These are phyloP conservation scores for Leonotis leonurus DNA, from an alignment of 257 asterid species.

Conservation along the genomic window DNA sequence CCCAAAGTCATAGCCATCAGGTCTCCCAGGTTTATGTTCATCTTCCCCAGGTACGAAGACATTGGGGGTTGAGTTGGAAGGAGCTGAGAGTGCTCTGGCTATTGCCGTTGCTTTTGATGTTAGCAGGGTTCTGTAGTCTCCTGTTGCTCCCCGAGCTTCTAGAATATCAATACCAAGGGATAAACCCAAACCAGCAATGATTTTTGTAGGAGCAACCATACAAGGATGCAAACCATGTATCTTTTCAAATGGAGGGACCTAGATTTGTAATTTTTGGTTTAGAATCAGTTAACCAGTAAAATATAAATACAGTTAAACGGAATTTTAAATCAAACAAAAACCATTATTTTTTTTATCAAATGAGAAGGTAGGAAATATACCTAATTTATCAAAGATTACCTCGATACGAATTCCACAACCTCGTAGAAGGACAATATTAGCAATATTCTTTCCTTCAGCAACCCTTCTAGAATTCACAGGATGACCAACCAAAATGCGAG, in stretches of 20 bases:
- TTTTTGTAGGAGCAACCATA: slow-evolving; percentile 98
- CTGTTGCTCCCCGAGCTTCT: slow-evolving; percentile 98
- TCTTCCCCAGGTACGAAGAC: slow-evolving; percentile 93
- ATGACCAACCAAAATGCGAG: slow-evolving; percentile 67
- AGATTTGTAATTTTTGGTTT: slow-evolving; percentile 8
- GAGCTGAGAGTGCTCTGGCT: slow-evolving; percentile 79
- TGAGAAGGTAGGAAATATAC: neutral
- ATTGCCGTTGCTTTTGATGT: slow-evolving; percentile 91
- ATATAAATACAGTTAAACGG: neutral
- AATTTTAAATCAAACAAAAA: neutral
- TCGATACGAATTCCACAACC: slow-evolving; percentile 98
- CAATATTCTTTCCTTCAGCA: slow-evolving; percentile 81
- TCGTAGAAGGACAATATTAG: slow-evolving; percentile 80
- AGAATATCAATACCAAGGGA: slow-evolving; percentile 93
- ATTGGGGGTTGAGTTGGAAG: slow-evolving; percentile 51
- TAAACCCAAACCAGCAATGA: slow-evolving; percentile 93
- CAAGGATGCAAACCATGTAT: slow-evolving; percentile 79
- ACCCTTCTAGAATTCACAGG: slow-evolving; percentile 69
- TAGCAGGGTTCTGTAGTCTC: slow-evolving; percentile 84
- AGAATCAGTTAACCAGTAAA: neutral
- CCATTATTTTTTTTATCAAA: neutral
- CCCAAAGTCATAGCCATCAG: slow-evolving; percentile 87
- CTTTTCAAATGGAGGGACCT: slow-evolving; percentile 82
- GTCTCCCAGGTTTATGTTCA: slow-evolving; percentile 69
- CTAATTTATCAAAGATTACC: slow-evolving; percentile 34